A percentile compares a stretch with the other conserved stretches of the same genome.
phyloP scores from a whole-genome alignment of 306 rosid genomes.

The Trifolium repens region DNA sequence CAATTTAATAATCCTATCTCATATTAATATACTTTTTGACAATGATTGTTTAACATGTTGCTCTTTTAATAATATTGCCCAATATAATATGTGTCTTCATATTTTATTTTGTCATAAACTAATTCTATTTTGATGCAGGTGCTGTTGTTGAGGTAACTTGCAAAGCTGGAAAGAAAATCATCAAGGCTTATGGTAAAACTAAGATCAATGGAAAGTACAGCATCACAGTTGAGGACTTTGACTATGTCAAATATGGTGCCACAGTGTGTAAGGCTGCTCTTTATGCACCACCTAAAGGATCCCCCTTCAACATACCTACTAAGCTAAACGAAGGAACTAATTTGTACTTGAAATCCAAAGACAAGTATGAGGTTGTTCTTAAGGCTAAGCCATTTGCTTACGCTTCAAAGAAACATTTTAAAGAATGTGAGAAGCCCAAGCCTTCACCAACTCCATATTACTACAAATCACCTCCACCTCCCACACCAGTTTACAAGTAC shows the following conservation, averaged over 20 bases:
- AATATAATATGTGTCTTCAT: not conserved
- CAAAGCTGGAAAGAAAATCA: slow-evolving; percentile 63
- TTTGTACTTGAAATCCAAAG: slow-evolving; percentile 68
- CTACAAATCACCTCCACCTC: slow-evolving; percentile 55
- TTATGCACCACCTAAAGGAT: slow-evolving; percentile 76
- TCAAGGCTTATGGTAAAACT: slow-evolving; percentile 75
- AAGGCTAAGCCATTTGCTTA: slow-evolving; percentile 87
- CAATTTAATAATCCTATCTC: not conserved
- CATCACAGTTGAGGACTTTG: slow-evolving; percentile 57
- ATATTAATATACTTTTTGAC: slow-evolving; percentile 4
- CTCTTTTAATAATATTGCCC: not conserved
- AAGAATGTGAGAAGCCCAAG: slow-evolving; percentile 64
- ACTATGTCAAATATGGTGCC: slow-evolving; percentile 71
- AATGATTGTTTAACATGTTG: not conserved
- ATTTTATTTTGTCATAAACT: not conserved
- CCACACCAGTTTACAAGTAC: not conserved
- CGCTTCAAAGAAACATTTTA: slow-evolving; percentile 73
- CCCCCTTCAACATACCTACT: slow-evolving; percentile 73
- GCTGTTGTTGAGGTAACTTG: slow-evolving; percentile 84
- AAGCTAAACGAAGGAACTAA: slow-evolving; percentile 60
- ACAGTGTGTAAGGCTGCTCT: slow-evolving; percentile 74
- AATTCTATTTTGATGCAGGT: slow-evolving; percentile 47
- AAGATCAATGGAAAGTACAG: slow-evolving; percentile 85
- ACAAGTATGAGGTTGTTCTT: slow-evolving; percentile 72
- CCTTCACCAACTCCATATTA: slow-evolving; percentile 75